These are phyloP conservation scores for Cyclostephanos tholiformis DNA, from an alignment of 108 stramenopile species.

Conservation along the genomic window DNA sequence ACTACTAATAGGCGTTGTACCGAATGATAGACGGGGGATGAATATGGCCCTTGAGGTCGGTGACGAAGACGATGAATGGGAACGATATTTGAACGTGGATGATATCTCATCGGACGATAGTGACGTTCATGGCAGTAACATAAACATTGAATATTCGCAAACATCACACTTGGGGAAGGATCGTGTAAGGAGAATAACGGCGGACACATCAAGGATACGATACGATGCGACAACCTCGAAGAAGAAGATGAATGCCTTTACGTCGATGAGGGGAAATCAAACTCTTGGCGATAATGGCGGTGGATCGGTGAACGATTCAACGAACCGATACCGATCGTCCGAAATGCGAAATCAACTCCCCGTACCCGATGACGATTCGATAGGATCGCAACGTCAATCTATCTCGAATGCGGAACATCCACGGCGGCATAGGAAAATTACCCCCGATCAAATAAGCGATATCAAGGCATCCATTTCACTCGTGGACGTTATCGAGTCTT, in stretches of 20 bases:
- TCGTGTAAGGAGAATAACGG: not conserved
- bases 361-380: not conserved
- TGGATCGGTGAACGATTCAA: not conserved
- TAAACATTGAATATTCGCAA: not conserved
- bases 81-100: slow-evolving; percentile 20
- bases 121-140: not conserved
- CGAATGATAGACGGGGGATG: not conserved
- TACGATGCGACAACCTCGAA: not conserved
- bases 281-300: not conserved
- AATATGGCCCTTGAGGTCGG: not conserved
- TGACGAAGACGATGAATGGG: slow-evolving; percentile 28
- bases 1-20: not conserved
- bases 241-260: not conserved
- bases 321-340: not conserved
- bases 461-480: slow-evolving; percentile 63
- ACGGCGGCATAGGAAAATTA: slow-evolving; percentile 11
- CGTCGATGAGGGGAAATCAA: not conserved
- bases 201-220: not conserved
- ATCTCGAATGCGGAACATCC: not conserved
- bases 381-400: not conserved
- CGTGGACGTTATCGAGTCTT: slow-evolving; percentile 66
- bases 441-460: slow-evolving; percentile 50
- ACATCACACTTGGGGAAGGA: not conserved
- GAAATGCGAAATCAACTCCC: not conserved
- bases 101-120: not conserved